Evolutionary conservation across 306 rosid species (phyloP), one percentile per base, ranked within the genome.

Genomic region (Casuarina cunninghamiana): DNA sequence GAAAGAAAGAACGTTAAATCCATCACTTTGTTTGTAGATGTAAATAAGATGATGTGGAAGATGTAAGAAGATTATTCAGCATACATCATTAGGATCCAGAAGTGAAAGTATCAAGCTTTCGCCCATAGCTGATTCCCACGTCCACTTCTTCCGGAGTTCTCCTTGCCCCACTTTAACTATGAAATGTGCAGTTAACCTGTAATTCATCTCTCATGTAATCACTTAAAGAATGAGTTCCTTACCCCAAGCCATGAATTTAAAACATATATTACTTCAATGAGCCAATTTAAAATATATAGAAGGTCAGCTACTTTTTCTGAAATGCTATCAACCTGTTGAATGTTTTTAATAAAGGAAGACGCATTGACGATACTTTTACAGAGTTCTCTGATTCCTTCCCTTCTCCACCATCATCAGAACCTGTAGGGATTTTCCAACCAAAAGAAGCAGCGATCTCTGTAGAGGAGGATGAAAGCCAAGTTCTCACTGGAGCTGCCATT

Each of bases 341-440:
- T 81, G 87, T 82, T 88, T 74, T 89, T 54, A 87, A 77, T 75
- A 95, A 82, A 82, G 95, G 86, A 86, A 62, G 84, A 73, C 88
- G 84, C 98, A 88, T 82, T 32, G 86, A 84, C 78, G 90, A 88
- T 79, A 92, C 89, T 87, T 86, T 87, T 39, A 95, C 89, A 7
- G 97, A 88, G 81, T 95, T 95, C 76, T 83, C 89, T 54, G 88
- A 88, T 41, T 78, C 90, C 78, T 84, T 90, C 76, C 89, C 93
- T 53, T 92, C 92, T 75, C 93, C 96, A 75, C 98, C 96, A 81
- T 95, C 98, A 69, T 95, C 87, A 78, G 95, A 89, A 73, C 98
- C 98, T 78, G 93, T 91, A 16, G 98, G 97, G 84, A 84, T 84
- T 87, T 86, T 95, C 98, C 98, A 95, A 75, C 91, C 95, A 79